Base-by-base conservation (phyloP, 164 flowering plant genomes). In the Santalum album region DNA sequence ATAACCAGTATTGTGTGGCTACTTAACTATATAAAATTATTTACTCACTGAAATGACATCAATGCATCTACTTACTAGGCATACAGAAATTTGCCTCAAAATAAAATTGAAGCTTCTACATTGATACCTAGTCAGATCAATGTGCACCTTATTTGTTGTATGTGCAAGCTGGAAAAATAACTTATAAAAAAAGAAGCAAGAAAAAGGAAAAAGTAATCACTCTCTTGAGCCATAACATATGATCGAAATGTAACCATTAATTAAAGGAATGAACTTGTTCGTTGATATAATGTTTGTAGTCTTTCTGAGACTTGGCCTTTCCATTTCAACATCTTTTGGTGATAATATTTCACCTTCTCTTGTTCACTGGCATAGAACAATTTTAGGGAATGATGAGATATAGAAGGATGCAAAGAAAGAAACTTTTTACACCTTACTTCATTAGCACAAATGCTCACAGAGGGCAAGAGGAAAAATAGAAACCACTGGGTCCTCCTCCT, bases 291-390 rank as follows among this genome's bases (percentile, higher is more conserved):
- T 27, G 70, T 65, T 58, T 74, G 79, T 35, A 94, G 65, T 61
- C 99, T 84, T 49, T 94, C 97, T 15, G 86, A 70, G 51, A 87
- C 94, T 64, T 90, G 81, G 22, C 77, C 74, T 57, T 84, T 84
- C 99, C 97, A 94, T 62, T 78, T 80, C 49, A 75, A 75, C 70
- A 94, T 81, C 75, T 87, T 94, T 57, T 82, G 81, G 45, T 80
- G 80, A 70, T 87, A 83, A 42, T 80, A 73, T 65, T 81, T 86
- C 64, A 90, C 94, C 82, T 87, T 87, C 70, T 84, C 83, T 24
- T 64, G 74, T 60, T 94, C 99, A 63, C 99, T 94, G 69, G 21
- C 23, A 42, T 26, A 56, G 32, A 35, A 54, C 16, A 55, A 29
- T 29, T n/a, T 36, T 14, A 51, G 36, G 16, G 42, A 38, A 38